Conservation (phyloP, 2,329 filamentous ascomycete species). For the Colletotrichum orchidophilum region DNA sequence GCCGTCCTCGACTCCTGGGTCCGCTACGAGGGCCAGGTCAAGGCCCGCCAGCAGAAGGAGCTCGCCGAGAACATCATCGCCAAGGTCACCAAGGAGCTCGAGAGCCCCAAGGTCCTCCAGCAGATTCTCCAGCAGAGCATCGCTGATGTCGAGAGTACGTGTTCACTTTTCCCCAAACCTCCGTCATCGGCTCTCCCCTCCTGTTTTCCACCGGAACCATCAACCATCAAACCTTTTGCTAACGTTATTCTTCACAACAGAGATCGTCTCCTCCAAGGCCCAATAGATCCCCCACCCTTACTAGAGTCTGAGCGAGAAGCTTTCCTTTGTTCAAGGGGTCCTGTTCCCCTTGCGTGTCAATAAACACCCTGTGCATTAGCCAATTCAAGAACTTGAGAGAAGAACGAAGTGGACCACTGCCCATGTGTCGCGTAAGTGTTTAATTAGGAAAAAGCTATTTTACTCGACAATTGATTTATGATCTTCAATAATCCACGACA, state of each 20-base stretch:
- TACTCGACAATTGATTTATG: neutral
- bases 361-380: constrained; percentile 71
- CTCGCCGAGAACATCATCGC: constrained; percentile 91
- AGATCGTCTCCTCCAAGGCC: constrained; percentile 70
- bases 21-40: constrained; percentile 97
- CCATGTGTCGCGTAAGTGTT: constrained; percentile 25
- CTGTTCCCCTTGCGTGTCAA: constrained; percentile 56
- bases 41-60: constrained; percentile 98
- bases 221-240: constrained; percentile 38
- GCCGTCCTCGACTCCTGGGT: constrained; percentile 97
- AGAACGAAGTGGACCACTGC: constrained; percentile 4
- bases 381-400: constrained; percentile 50
- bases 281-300: constrained; percentile 60
- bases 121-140: constrained; percentile 98
- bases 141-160: constrained; percentile 89
- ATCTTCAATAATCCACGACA: neutral
- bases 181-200: neutral
- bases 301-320: constrained; percentile 39
- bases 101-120: constrained; percentile 96
- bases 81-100: constrained; percentile 98
- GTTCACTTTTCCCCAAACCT: neutral
- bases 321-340: constrained; percentile 58
- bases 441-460: constrained; percentile 9
- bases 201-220: neutral
- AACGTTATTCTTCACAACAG: constrained; percentile 49